These are phyloP conservation scores for Metarhizium humberi DNA, from an alignment of 2,329 filamentous ascomycete genomes.

Conservation along the genomic window DNA sequence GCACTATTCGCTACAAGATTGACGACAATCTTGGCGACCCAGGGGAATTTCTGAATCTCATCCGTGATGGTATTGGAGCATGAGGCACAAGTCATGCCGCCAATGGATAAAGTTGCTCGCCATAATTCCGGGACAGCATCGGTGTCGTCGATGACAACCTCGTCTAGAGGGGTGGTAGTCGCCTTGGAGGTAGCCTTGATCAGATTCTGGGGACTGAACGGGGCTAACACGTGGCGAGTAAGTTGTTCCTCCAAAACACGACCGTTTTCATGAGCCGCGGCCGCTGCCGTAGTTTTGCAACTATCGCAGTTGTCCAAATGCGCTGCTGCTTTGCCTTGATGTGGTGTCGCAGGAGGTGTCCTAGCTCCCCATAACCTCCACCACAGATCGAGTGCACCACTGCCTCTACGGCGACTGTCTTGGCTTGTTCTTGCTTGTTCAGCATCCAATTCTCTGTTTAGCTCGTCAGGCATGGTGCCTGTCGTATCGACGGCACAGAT, in stretches of 20 bases:
- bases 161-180: conserved; percentile 12
- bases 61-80: conserved; percentile 56
- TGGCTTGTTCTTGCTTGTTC: conserved; percentile 14
- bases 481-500: conserved; percentile 38
- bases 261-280: conserved; percentile 4
- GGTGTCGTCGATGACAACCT: conserved; percentile 13
- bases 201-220: conserved; percentile 6
- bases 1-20: conserved; percentile 62
- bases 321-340: conserved; percentile 17
- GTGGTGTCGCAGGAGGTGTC: conserved; percentile 13
- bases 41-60: conserved; percentile 45
- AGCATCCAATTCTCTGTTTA: conserved; percentile 12
- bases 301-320: conserved; percentile 30
- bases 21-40: conserved; percentile 48
- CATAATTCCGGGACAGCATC: conserved; percentile 20
- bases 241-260: conserved; percentile 3
- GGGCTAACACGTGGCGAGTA: conserved; percentile 1
- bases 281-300: conserved; percentile 17
- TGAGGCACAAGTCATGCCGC: conserved; percentile 65
- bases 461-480: conserved; percentile 19
- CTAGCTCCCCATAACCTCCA: conserved; percentile 21
- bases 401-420: conserved; percentile 10
- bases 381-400: conserved; percentile 19
- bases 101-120: conserved; percentile 48
- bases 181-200: background rate